Percentiles rank a stretch among this genome's conserved stretches.
These are phyloP conservation scores for Daldinia childiae DNA, from an alignment of 495 filamentous ascomycete genomes.

Conservation along the genomic window DNA sequence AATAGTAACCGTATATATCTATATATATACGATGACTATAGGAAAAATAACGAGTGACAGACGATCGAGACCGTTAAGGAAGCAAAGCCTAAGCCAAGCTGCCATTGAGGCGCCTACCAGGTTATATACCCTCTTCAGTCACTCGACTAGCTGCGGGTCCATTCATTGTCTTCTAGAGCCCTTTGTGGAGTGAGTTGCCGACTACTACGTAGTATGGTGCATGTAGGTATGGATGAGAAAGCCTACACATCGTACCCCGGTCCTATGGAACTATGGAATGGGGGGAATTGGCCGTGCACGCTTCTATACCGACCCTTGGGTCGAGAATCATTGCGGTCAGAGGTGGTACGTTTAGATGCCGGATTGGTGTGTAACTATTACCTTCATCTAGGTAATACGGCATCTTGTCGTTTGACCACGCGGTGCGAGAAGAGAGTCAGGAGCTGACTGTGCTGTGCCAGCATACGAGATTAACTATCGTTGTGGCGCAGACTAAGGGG, in stretches of 20 bases:
- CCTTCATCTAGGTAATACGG: slow-evolving; percentile 31
- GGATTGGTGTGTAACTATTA: slow-evolving; percentile 29
- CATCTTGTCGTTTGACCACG: slow-evolving; percentile 25
- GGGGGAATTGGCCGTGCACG: slow-evolving; percentile 27
- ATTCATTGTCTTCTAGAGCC: slow-evolving; percentile 16
- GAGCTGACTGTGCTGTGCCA: slow-evolving; percentile 27
- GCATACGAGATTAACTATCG: slow-evolving; percentile 41
- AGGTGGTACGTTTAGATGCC: slow-evolving; percentile 23
- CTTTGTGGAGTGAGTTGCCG: slow-evolving; percentile 26
- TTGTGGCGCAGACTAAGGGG: slow-evolving; percentile 28
- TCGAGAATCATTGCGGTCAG: slow-evolving; percentile 4
- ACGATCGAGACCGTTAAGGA: slow-evolving; percentile 41
- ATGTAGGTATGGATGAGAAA: slow-evolving; percentile 10
- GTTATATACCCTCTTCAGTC: slow-evolving; percentile 28
- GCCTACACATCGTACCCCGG: slow-evolving; percentile 15
- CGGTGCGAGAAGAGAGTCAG: slow-evolving; percentile 20
- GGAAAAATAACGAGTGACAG: slow-evolving; percentile 37
- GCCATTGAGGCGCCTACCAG: slow-evolving; percentile 23
- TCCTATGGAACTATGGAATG: slow-evolving; percentile 22
- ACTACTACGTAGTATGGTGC: slow-evolving; percentile 33
- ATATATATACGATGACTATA: slow-evolving; percentile 29
- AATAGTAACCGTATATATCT: slow-evolving; percentile 31
- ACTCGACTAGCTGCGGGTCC: slow-evolving; percentile 29
- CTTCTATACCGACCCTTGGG: slow-evolving; percentile 19
- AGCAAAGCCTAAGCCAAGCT: not conserved